Evolutionary conservation across 2,329 filamentous ascomycete species (phyloP), one percentile per base, ranked within the genome.

Genomic region (Davidsoniella australis): DNA sequence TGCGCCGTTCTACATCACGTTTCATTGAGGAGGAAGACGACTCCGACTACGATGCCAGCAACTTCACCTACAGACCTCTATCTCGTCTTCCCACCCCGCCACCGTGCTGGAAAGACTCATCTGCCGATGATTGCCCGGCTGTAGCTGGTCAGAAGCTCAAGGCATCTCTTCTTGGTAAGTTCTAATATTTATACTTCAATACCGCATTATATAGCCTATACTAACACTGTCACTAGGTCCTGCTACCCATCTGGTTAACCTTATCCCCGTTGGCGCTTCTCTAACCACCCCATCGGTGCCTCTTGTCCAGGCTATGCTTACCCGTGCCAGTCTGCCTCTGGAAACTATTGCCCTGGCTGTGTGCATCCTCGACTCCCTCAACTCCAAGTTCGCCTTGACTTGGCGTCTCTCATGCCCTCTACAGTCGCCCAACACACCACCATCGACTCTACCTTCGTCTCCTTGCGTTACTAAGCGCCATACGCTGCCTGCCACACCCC

Each of bases 1-100:
- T 56, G 52, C 54, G 54, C 41, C 55, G 53, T 17, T 54, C 52
- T 42, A 53, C 52, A 23, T 51, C 51, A 26, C 47, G 41, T 16
- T 53, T 47, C 42, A 18, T 23, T 7, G 42, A 45, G 42, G 23
- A 45, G 42, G 39, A 56, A 39, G 56, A 56, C 49, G 56, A 55
- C 48, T 57, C 57, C 41, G 65, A 68, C 53, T 66, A 71, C 57
- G 68, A 71, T 50, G 66, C 66, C 55, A 67, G 70, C 52, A 68
- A 68, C 54, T 76, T 74, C 62, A 78, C 76, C 55, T 82, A 82
- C 62, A 72, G 76, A 44, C 78, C 78, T 8, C 67, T 82, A 47
- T 82, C 78, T 26, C 80, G 78, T 60, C 69, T 82, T 18, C 78
- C 78, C 18, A 82, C 78, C 47, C 78, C 78, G 54, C 78, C 78